Conservation (phyloP, 495 filamentous ascomycete species). For the Aspergillus nidulans region DNA sequence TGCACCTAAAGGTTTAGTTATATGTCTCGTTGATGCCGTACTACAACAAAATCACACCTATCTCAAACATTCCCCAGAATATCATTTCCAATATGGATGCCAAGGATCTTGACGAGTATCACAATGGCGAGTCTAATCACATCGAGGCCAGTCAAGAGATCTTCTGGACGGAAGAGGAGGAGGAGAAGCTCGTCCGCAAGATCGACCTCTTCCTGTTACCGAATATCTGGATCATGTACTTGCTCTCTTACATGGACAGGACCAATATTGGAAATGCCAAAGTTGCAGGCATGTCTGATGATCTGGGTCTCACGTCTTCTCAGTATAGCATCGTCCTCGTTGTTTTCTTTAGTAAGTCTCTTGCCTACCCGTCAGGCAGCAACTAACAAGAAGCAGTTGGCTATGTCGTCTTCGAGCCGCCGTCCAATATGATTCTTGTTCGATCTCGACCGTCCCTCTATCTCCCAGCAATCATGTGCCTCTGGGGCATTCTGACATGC, state of each 20-base stretch:
- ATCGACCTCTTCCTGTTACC: slow-evolving; percentile 47
- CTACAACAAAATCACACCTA: neutral
- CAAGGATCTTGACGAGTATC: neutral
- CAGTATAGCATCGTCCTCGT: slow-evolving; percentile 34
- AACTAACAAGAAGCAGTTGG: neutral
- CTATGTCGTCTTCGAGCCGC: neutral
- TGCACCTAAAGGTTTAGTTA: neutral
- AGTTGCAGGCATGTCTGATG: slow-evolving; percentile 38
- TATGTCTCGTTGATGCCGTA: neutral
- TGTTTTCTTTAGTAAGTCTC: slow-evolving; percentile 41
- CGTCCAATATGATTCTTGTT: slow-evolving; percentile 36
- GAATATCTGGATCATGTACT: slow-evolving; percentile 47
- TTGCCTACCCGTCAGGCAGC: neutral
- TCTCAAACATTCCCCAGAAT: neutral
- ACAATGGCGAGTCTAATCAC: neutral
- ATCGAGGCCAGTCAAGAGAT: slow-evolving; percentile 1
- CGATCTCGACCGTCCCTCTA: slow-evolving; percentile 39
- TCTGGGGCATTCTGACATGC: slow-evolving; percentile 35
- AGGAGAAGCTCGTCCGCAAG: slow-evolving; percentile 40
- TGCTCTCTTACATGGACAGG: slow-evolving; percentile 46
- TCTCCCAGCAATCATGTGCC: slow-evolving; percentile 39
- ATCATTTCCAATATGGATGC: neutral
- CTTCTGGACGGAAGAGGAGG: slow-evolving; percentile 16
- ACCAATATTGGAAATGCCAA: slow-evolving; percentile 48
- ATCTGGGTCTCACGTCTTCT: slow-evolving; percentile 32